Percentiles rank a stretch among this genome's conserved stretches.
These are phyloP conservation scores for Jaltomata sinuosa DNA, from an alignment of 257 asterid genomes.

Conservation along the genomic window DNA sequence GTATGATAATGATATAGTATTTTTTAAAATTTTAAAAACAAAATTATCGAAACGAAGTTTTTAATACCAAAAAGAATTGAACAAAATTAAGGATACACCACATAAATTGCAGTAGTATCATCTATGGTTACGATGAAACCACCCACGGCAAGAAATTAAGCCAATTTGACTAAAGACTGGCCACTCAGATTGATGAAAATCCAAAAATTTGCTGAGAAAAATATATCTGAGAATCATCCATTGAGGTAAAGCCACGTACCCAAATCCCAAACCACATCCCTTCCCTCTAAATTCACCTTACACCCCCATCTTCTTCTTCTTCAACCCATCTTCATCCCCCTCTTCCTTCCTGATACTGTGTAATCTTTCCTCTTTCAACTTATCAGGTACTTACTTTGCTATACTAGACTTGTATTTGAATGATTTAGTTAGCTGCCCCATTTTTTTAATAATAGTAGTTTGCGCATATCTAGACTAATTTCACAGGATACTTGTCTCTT, in stretches of 20 bases:
- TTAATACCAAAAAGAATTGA: no score
- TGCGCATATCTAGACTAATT: no score
- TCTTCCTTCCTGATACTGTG: background rate
- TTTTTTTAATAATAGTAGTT: no score
- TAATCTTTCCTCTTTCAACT: background rate
- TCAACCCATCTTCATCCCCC: background rate
- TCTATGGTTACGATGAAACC: background rate
- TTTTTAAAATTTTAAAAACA: no score
- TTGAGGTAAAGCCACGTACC: conserved; percentile 43
- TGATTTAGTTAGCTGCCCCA: background rate
- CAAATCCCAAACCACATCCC: conserved; percentile 47
- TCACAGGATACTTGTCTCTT: no score
- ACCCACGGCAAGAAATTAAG: background rate
- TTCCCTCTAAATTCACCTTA: conserved; percentile 35
- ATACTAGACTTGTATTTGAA: background rate
- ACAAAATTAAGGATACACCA: background rate
- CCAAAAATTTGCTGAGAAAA: conserved; percentile 9
- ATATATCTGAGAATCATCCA: conserved; percentile 3
- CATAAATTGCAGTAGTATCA: background rate
- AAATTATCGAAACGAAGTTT: no score
- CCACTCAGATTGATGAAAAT: conserved; percentile 2
- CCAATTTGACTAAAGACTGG: background rate
- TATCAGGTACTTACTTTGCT: background rate
- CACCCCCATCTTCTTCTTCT: background rate
- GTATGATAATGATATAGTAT: no score